phyloP scores from a whole-genome alignment of 495 filamentous ascomycete species.

The Hypoxylon fragiforme region DNA sequence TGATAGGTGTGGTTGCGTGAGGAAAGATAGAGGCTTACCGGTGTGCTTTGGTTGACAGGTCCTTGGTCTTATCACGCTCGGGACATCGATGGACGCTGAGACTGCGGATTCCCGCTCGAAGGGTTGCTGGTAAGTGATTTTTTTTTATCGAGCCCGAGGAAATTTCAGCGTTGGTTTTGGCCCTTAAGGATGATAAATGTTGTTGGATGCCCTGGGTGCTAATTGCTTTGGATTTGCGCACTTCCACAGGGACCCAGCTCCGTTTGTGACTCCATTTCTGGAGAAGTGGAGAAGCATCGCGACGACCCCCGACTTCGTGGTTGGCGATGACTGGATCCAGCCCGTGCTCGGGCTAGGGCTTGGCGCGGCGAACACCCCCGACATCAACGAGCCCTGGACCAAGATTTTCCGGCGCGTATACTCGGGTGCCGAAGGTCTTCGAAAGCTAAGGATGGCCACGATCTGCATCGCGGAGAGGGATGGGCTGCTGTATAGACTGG shows the following conservation, averaged over 20 bases:
- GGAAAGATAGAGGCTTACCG: background rate
- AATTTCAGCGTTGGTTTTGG: too few species aligned
- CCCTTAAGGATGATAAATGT: background rate
- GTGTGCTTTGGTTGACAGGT: conserved; percentile 44
- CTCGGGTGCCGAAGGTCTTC: conserved; percentile 59
- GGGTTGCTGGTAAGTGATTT: conserved; percentile 54
- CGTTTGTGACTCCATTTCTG: conserved; percentile 46
- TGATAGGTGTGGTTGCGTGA: background rate
- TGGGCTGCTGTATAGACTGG: conserved; percentile 55
- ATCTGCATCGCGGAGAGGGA: conserved; percentile 63
- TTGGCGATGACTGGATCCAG: conserved; percentile 57
- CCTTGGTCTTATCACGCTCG: conserved; percentile 60
- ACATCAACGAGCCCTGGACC: conserved; percentile 54
- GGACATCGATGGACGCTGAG: conserved; percentile 66
- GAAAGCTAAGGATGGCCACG: conserved; percentile 58
- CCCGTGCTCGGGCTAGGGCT: conserved; percentile 61
- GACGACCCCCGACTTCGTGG: conserved; percentile 56
- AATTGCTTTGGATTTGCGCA: background rate
- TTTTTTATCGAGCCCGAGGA: background rate
- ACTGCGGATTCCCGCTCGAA: conserved; percentile 54
- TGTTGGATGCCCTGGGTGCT: background rate
- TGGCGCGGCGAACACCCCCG: conserved; percentile 47
- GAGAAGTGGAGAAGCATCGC: conserved; percentile 50
- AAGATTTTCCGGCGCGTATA: conserved; percentile 59
- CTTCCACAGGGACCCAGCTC: conserved; percentile 44